Conservation (phyloP, 768 basidiomycete genomes). For the Boletus coccyginus region DNA sequence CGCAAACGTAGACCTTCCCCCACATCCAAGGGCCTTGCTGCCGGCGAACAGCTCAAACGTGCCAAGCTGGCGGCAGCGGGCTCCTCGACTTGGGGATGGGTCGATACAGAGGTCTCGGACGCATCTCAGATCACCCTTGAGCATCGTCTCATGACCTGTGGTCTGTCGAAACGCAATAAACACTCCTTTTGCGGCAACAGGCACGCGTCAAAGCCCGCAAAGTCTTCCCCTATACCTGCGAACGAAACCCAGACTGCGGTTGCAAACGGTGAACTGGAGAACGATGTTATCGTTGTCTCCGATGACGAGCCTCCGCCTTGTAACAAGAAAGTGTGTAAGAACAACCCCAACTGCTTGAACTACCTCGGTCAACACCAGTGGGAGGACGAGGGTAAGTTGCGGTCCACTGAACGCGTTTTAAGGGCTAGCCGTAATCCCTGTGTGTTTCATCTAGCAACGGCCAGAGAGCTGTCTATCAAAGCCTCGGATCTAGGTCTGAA, state of each 20-base stretch:
- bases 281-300: conserved; percentile 67
- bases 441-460: conserved; percentile 41
- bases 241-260: conserved; percentile 10
- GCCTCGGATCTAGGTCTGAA: conserved; percentile 50
- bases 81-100: conserved; percentile 76
- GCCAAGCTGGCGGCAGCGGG: conserved; percentile 45
- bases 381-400: conserved; percentile 61
- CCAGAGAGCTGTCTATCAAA: conserved; percentile 51
- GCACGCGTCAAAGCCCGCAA: conserved; percentile 34
- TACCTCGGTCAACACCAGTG: conserved; percentile 82
- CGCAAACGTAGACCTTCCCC: conserved; percentile 54
- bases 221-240: conserved; percentile 8
- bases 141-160: conserved; percentile 66
- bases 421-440: neutral
- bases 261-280: conserved; percentile 46
- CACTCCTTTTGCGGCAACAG: conserved; percentile 59
- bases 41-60: conserved; percentile 64
- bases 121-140: conserved; percentile 60
- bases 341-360: conserved; percentile 84
- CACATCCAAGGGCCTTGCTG: conserved; percentile 47
- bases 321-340: conserved; percentile 61
- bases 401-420: conserved; percentile 11
- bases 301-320: conserved; percentile 62
- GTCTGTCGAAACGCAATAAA: conserved; percentile 51
- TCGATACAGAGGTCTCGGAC: conserved; percentile 59